phyloP scores from a whole-genome alignment of 176 grass and related monocot genomes.

The Lolium rigidum region DNA sequence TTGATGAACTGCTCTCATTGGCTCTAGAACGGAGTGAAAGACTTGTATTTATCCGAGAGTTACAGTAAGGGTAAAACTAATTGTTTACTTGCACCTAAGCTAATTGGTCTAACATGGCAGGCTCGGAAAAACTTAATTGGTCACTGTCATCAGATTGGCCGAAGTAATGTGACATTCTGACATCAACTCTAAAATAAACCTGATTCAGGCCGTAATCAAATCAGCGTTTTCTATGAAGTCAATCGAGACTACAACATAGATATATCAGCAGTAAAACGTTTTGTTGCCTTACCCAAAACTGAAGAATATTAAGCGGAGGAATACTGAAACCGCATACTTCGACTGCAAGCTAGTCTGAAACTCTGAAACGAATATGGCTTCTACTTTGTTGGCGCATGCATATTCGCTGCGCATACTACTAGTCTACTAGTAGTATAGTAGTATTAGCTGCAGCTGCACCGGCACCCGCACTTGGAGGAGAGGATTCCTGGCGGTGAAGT shows the following conservation, averaged over 20 bases:
- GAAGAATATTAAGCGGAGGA: neutral
- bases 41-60: neutral
- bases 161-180: neutral
- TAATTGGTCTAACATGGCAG: slow-evolving; percentile 16
- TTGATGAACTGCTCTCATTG: neutral
- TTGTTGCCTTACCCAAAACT: neutral
- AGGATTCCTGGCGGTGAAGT: slow-evolving; percentile 34
- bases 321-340: neutral
- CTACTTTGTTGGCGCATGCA: slow-evolving; percentile 6
- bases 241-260: neutral
- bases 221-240: neutral
- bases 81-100: slow-evolving; percentile 12
- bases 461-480: no score
- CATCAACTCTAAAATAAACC: neutral
- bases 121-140: neutral
- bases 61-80: slow-evolving; percentile 5
- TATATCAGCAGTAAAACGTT: neutral
- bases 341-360: neutral
- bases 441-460: neutral
- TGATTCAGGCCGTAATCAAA: neutral
- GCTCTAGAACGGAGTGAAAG: neutral
- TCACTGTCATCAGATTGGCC: slow-evolving; percentile 4
- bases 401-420: slow-evolving; percentile 27
- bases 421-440: neutral
- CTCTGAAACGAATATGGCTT: slow-evolving; percentile 25